Evolutionary conservation across 2,329 filamentous ascomycete genomes (phyloP), one percentile per base, ranked within the genome.

Genomic region (Pestalotiopsis sp.): DNA sequence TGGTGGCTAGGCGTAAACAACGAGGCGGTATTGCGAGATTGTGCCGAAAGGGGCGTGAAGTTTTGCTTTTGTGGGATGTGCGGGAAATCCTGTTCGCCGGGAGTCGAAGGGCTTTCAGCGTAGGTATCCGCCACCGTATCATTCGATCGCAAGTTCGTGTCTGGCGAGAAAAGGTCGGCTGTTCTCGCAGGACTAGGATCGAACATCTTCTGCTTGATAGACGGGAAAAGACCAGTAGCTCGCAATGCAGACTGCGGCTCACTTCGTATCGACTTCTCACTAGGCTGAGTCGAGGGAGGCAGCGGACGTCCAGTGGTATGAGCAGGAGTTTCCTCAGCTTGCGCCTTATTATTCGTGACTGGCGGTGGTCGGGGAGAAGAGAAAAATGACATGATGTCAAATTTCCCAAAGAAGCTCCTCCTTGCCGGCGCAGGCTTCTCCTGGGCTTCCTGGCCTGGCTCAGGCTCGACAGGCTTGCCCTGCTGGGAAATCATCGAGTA

Each of bases 301-400:
- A 68, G 63, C 23, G 63, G 20, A 14, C 70, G 69, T 38, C 66
- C 66, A n/a, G 36, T 60, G 20, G 41, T 17, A 6, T 52, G 64
- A 23, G 36, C 56, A 41, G 64, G 64, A 17, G 64, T 66, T 27
- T 66, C 36, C 9, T 65, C 27, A 20, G n/a, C 31, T 56, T 65
- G 61, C 67, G 66, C 41, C 57, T 69, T 64, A 17, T 39, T 58
- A 39, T 75, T 74, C 23, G 71, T 75, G 4, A 74, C 73, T 1
- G 82, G 82, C 31, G 83, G 71, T 7, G 76, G 72, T 0, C 83
- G 82, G 0, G 87, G 87, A 2, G 87, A 89, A 0, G 87, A 90
- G 74, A 90, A 90, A 75, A 89, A 90, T 7, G 82, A 80, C 5
- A 85, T 82, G 2, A 89, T 78, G 66, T 88, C 84, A 66, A 86